These are phyloP conservation scores for Hondaea fermentalgiana DNA, from an alignment of 108 stramenopile species.

Conservation along the genomic window DNA sequence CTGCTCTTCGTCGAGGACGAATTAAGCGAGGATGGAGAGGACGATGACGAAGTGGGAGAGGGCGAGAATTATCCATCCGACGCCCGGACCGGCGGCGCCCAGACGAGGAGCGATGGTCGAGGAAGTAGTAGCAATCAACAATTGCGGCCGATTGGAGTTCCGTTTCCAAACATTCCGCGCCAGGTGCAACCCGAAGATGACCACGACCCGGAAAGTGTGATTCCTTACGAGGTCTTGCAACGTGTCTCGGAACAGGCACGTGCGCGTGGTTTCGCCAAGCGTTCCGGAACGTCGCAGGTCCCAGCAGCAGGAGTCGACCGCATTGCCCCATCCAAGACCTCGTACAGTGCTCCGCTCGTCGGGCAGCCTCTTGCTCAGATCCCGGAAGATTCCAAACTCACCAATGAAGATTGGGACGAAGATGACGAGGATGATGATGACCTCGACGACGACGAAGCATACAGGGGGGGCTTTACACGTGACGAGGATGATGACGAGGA, in stretches of 20 bases:
- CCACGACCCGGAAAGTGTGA: background rate
- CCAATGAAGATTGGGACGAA: background rate
- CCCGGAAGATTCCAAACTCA: background rate
- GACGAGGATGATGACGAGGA: background rate
- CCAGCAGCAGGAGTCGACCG: background rate
- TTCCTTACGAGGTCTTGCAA: background rate
- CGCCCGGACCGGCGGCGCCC: background rate
- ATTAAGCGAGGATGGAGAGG: background rate
- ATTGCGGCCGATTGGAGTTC: background rate
- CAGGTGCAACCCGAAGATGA: background rate
- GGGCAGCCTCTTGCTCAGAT: background rate
- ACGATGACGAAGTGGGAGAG: background rate
- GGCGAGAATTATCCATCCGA: background rate
- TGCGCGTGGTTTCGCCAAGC: background rate
- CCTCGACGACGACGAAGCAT: background rate
- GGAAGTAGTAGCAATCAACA: background rate
- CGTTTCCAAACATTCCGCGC: background rate
- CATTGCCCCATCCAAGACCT: background rate
- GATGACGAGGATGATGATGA: background rate
- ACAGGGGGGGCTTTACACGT: background rate
- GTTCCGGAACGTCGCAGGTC: background rate
- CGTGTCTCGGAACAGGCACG: background rate
- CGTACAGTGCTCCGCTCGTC: background rate
- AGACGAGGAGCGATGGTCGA: background rate
- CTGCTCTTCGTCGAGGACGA: slow-evolving; percentile 4